These are phyloP conservation scores for Puya raimondii DNA, from an alignment of 176 grass and related monocot genomes.

Conservation along the genomic window DNA sequence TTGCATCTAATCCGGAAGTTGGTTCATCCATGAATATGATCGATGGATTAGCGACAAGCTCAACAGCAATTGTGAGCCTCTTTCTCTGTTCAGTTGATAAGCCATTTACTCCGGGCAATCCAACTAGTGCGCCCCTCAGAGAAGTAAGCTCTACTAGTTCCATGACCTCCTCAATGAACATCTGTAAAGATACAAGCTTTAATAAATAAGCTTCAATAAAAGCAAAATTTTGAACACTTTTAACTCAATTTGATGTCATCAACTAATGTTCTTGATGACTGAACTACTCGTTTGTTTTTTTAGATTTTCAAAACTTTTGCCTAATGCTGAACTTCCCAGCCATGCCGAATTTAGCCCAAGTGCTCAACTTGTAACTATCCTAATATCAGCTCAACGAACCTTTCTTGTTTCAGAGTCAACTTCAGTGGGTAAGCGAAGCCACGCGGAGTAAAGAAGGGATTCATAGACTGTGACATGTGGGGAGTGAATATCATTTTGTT, in stretches of 20 bases:
- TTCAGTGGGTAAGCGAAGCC: slow-evolving; percentile 74
- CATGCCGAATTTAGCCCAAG: too few relatives aligned
- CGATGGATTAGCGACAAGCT: slow-evolving; percentile 84
- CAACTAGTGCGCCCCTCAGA: slow-evolving; percentile 67
- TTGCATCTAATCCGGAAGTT: slow-evolving; percentile 81
- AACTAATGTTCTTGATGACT: too few relatives aligned
- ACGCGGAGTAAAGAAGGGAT: slow-evolving; percentile 89
- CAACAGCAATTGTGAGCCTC: slow-evolving; percentile 87
- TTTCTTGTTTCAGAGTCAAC: slow-evolving; percentile 70
- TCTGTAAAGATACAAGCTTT: slow-evolving; percentile 34
- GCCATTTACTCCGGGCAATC: slow-evolving; percentile 84
- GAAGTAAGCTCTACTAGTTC: slow-evolving; percentile 70
- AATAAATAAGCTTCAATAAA: not conserved
- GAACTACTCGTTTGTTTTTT: too few relatives aligned
- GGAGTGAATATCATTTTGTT: slow-evolving; percentile 95
- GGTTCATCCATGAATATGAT: slow-evolving; percentile 99
- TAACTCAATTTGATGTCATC: not conserved
- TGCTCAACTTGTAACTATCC: too few relatives aligned
- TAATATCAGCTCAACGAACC: slow-evolving; percentile 21
- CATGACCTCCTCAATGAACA: slow-evolving; percentile 92
- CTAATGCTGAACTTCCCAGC: too few relatives aligned
- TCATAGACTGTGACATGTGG: slow-evolving; percentile 91
- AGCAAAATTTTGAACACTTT: not conserved
- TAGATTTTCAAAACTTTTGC: too few relatives aligned
- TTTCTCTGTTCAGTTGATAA: slow-evolving; percentile 86